Evolutionary conservation across 306 rosid species (phyloP).

Genomic region (Sicyos baderoa): DNA sequence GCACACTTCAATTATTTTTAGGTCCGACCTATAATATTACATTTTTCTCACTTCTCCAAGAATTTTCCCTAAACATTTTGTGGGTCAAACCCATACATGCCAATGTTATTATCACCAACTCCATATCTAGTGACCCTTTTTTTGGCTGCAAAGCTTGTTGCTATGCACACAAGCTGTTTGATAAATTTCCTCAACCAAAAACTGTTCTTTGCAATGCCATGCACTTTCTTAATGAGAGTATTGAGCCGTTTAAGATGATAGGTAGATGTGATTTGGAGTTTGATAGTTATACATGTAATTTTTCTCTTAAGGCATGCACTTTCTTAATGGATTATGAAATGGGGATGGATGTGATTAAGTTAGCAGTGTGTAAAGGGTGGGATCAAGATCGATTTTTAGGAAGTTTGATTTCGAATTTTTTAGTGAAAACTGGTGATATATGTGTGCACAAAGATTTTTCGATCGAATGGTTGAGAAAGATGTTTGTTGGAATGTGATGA

Average conservation of each 20-base stretch:
- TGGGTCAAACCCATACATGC: constrained; percentile 53
- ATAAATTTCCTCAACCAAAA: constrained; percentile 34
- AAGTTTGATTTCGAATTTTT: constrained; percentile 46
- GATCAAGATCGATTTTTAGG: constrained; percentile 39
- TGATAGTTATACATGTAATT: constrained; percentile 54
- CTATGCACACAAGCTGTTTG: constrained; percentile 47
- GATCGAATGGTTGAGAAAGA: constrained; percentile 48
- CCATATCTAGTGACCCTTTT: constrained; percentile 24
- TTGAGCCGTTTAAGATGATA: constrained; percentile 44
- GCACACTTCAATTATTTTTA: no score
- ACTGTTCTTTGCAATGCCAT: constrained; percentile 51
- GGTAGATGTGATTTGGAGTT: constrained; percentile 33
- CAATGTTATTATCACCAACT: constrained; percentile 39
- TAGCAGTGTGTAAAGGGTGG: constrained; percentile 28
- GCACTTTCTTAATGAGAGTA: constrained; percentile 36
- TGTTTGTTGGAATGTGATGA: constrained; percentile 70
- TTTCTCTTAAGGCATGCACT: constrained; percentile 54
- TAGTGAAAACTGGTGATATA: constrained; percentile 42
- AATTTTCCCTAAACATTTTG: constrained; percentile 23
- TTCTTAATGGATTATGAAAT: constrained; percentile 37
- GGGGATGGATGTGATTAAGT: constrained; percentile 46
- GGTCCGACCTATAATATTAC: no score
- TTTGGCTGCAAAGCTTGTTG: constrained; percentile 44
- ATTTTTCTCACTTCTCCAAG: constrained; percentile 29
- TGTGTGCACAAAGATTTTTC: constrained; percentile 42